These are phyloP conservation scores for Mycena rosella DNA, from an alignment of 768 basidiomycete species.

Conservation along the genomic window DNA sequence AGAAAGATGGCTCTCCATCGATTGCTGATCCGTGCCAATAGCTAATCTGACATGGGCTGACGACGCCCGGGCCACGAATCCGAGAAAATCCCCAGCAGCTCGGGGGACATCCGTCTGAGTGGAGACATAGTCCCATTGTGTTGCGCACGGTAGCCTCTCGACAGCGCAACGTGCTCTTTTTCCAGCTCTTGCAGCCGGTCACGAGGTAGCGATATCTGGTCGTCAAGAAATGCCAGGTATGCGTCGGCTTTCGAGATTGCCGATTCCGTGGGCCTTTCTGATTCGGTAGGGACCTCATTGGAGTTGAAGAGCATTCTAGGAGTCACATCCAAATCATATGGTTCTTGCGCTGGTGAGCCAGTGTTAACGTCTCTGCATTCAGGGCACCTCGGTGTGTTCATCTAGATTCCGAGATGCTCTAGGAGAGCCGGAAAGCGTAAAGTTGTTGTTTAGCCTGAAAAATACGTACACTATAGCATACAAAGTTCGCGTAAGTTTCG, in stretches of 20 bases:
- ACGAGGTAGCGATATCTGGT: background rate
- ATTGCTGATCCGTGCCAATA: background rate
- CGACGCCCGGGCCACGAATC: background rate
- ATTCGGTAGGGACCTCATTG: no score
- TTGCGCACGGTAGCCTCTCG: background rate
- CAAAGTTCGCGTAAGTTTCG: no score
- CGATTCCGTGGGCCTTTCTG: background rate
- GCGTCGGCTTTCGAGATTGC: background rate
- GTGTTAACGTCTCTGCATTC: no score
- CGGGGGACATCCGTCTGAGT: constrained; percentile 1
- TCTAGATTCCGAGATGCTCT: no score
- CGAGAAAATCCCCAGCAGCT: constrained; percentile 11
- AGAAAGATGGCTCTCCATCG: constrained; percentile 4
- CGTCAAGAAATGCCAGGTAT: background rate
- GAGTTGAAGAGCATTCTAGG: background rate
- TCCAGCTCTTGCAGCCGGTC: background rate
- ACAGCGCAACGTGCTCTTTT: background rate
- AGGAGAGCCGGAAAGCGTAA: no score
- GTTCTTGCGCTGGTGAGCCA: no score
- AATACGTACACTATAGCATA: no score
- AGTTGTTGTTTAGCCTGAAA: no score
- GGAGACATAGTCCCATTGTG: background rate
- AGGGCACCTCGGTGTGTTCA: no score
- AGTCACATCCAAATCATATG: no score
- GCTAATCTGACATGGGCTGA: constrained; percentile 17